Evolutionary conservation across 176 grass and related monocot species (phyloP).

Genomic region (Metroxylon sagu): DNA sequence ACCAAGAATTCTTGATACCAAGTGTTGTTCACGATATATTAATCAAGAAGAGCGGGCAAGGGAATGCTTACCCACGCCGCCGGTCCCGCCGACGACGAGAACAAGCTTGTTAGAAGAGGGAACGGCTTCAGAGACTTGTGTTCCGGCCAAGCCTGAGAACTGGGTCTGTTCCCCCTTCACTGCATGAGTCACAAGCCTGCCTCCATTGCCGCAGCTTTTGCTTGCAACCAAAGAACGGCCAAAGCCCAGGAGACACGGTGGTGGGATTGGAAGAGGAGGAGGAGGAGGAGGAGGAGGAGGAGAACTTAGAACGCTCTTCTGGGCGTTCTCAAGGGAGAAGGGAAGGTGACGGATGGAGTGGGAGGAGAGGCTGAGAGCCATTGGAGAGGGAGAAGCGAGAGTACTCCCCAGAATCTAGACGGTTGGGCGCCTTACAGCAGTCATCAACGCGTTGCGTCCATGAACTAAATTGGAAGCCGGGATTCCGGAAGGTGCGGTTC

Average conservation of each 20-base stretch:
- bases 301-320: not conserved
- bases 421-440: no score
- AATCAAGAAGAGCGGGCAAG: not conserved
- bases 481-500: no score
- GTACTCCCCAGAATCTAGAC: no score
- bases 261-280: not conserved
- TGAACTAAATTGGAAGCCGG: no score
- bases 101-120: constrained; percentile 57
- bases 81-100: constrained; percentile 66
- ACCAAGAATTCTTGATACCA: no score
- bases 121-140: not conserved
- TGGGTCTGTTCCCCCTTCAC: constrained; percentile 30
- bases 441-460: no score
- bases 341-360: not conserved
- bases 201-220: not conserved
- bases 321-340: not conserved
- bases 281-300: not conserved
- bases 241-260: not conserved
- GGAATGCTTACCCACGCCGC: constrained; percentile 52
- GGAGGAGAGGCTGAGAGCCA: constrained; percentile 8
- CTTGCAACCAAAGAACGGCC: not conserved
- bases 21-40: no score
- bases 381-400: not conserved
- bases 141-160: constrained; percentile 5
- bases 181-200: constrained; percentile 9